Percentiles rank a stretch among this genome's conserved stretches.
Evolutionary conservation across 768 basidiomycete species (phyloP).

Genomic region (Chalciporus sphaerocephalus): DNA sequence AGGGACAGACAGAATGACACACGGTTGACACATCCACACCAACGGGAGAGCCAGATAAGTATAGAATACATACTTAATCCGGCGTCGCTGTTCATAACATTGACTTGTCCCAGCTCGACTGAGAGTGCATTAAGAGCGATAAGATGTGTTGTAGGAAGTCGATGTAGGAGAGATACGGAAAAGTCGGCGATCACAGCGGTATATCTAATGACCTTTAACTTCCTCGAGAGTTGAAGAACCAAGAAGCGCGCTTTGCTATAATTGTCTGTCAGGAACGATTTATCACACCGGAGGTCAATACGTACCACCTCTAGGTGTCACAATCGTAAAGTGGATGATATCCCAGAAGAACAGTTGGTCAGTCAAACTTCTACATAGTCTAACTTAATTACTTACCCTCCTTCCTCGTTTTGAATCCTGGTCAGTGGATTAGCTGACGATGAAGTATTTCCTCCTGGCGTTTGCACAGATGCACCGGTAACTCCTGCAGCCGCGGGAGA

Average conservation of each 20-base stretch:
- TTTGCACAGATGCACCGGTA: constrained; percentile 38
- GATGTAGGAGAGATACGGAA: constrained; percentile 15
- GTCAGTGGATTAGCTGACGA: constrained; percentile 60
- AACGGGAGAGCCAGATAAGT: constrained; percentile 26
- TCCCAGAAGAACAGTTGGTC: constrained; percentile 18
- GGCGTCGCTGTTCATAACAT: constrained; percentile 3
- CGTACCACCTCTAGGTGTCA: constrained; percentile 33
- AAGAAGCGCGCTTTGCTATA: constrained; percentile 84
- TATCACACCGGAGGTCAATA: constrained; percentile 16
- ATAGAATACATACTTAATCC: constrained; percentile 16
- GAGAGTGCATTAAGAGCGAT: constrained; percentile 24
- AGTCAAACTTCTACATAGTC: constrained; percentile 8
- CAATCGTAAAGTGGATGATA: constrained; percentile 11
- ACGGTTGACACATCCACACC: constrained; percentile 1
- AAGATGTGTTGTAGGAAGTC: constrained; percentile 30
- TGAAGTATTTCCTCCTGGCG: constrained; percentile 39
- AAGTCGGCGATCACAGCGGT: constrained; percentile 11
- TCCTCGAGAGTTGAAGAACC: constrained; percentile 88
- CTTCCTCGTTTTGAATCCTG: constrained; percentile 79
- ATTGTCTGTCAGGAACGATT: constrained; percentile 27
- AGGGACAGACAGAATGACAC: constrained; percentile 19
- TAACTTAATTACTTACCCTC: constrained; percentile 45
- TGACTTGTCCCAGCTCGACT: constrained; percentile 7
- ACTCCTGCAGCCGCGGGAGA: constrained; percentile 37
- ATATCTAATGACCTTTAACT: constrained; percentile 23